Conservation (phyloP, 768 basidiomycete genomes). For the Auriculariales sp. region DNA sequence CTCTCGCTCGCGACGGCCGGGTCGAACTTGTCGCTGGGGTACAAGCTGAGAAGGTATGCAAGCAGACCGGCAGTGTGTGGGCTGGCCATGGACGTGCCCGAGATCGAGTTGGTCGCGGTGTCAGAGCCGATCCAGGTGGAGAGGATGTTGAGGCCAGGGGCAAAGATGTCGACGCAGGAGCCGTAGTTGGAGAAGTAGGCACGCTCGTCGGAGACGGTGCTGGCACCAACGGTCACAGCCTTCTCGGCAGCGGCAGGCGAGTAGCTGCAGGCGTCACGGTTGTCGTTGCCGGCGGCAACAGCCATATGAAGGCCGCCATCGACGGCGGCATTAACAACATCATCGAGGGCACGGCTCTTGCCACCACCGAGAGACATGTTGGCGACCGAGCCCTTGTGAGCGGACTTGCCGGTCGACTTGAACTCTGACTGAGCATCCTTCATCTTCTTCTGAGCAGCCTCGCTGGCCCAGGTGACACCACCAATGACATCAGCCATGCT, state of each 20-base stretch:
- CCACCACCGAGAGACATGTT: constrained; percentile 8
- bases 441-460: background rate
- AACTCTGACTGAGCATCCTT: background rate
- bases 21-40: constrained; percentile 52
- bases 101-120: constrained; percentile 20
- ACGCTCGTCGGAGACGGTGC: constrained; percentile 4
- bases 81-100: constrained; percentile 18
- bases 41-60: constrained; percentile 73
- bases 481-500: constrained; percentile 6
- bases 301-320: constrained; percentile 6
- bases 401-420: background rate
- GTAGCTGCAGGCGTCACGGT: constrained; percentile 25
- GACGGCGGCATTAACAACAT: constrained; percentile 2
- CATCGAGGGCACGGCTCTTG: constrained; percentile 4
- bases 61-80: background rate
- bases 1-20: constrained; percentile 29
- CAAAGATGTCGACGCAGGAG: constrained; percentile 6
- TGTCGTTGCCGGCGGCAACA: constrained; percentile 17
- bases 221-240: constrained; percentile 8
- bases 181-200: constrained; percentile 10
- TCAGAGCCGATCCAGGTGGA: constrained; percentile 13
- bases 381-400: constrained; percentile 2
- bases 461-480: constrained; percentile 8
- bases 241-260: constrained; percentile 16
- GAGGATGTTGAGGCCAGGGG: constrained; percentile 7